These are phyloP conservation scores for Ceratocystis diversiconidia DNA, from an alignment of 2,329 filamentous ascomycete species.

Conservation along the genomic window DNA sequence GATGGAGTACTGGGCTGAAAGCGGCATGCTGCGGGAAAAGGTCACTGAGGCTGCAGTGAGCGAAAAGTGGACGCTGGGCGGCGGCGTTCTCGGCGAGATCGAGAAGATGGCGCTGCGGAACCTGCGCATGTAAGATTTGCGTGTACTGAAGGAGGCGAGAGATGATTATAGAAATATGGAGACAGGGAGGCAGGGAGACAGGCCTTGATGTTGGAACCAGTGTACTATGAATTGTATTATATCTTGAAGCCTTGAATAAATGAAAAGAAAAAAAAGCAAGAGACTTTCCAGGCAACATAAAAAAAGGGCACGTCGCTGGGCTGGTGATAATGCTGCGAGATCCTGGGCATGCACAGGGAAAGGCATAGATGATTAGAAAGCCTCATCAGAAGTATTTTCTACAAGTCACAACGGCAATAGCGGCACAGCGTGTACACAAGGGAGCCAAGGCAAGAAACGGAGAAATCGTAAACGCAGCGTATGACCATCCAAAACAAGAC, in stretches of 20 bases:
- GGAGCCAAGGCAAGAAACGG: background rate
- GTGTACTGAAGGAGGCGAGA: background rate
- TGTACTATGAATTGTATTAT: slow-evolving; percentile 17
- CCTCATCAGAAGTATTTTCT: background rate
- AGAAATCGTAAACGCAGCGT: slow-evolving; percentile 7
- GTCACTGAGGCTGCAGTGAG: slow-evolving; percentile 58
- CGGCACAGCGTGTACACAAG: background rate
- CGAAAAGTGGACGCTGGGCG: slow-evolving; percentile 71
- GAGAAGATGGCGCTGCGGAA: slow-evolving; percentile 49
- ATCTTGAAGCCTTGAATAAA: slow-evolving; percentile 1
- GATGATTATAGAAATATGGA: background rate
- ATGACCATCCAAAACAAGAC: slow-evolving; percentile 9
- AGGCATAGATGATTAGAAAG: background rate
- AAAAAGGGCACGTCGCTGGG: background rate
- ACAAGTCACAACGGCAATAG: background rate
- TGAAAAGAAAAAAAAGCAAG: background rate
- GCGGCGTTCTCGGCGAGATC: slow-evolving; percentile 74
- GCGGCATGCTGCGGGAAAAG: slow-evolving; percentile 58
- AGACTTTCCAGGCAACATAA: background rate
- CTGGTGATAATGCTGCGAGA: too few relatives aligned
- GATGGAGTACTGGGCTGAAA: slow-evolving; percentile 88
- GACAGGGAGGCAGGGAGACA: background rate
- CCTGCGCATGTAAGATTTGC: slow-evolving; percentile 30
- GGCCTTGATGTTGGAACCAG: background rate
- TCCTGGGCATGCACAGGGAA: too few relatives aligned